Base-by-base conservation (phyloP, 345 rosid species). In the Cardamine chenopodiifolia region DNA sequence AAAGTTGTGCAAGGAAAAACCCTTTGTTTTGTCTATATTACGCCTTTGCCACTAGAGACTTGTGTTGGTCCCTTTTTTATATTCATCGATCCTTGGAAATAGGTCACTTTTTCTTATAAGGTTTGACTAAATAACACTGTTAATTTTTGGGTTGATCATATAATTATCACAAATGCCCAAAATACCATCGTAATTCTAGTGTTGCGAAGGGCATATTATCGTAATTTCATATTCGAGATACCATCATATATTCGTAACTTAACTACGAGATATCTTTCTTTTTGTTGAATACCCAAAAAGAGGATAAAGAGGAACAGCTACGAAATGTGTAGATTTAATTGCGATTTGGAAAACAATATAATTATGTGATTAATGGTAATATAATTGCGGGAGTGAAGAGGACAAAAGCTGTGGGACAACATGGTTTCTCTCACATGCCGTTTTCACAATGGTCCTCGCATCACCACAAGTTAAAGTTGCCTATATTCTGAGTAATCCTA, bases 351-450 rank as follows among this genome's bases (percentile, higher is more conserved):
- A 53, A 50, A 39, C 28, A 1, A 37, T 62, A 37, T 37, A 29
- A 72, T 29, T 1, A 26, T 23, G 29, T 28, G 54, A 40, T 1
- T 52, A 49, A 10, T 63, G 22, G 22, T 62, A 52, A 40, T 65
- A 56, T 45, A 56, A 17, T 20, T 40, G 63, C 32, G 23, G 58
- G 70, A 8, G 66, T 28, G n/a, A 74, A 74, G 62, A 68, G 54
- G 68, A 74, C 68, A 74, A 74, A 49, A 67, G 73, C 62, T 58
- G 78, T 59, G 68, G 73, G 72, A 58, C 59, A 74, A 34, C 34
- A 72, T 19, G 72, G 72, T 74, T n/a, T n/a, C 66, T 60, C 72
- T 74, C 78, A 66, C 78, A 74, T 74, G 78, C 32, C 1, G 3
- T 13, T 40, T 28, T 23, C 34, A 37, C 68, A 59, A 66, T 67